phyloP scores from a whole-genome alignment of 2,329 filamentous ascomycete genomes.

The Sporothrix brasiliensis region DNA sequence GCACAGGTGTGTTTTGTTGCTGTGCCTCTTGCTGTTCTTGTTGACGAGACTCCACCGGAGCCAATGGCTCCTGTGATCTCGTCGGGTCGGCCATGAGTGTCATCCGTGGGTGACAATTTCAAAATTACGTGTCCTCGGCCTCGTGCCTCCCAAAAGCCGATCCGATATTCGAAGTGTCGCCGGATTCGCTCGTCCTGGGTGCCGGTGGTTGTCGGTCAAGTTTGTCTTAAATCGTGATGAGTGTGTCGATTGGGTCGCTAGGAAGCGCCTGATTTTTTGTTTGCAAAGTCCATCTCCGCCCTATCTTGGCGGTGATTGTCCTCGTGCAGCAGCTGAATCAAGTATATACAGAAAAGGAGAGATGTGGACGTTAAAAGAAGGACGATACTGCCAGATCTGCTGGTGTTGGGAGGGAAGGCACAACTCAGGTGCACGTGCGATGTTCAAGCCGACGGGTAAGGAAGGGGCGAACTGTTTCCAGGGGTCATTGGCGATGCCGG shows the following conservation, averaged over 20 bases:
- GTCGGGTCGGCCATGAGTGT: background rate
- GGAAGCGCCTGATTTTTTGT: background rate
- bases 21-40: background rate
- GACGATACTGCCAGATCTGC: background rate
- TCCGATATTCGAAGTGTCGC: background rate
- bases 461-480: conserved; percentile 14
- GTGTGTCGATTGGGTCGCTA: background rate
- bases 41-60: background rate
- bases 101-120: background rate
- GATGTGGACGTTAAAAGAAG: background rate
- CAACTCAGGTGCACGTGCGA: background rate
- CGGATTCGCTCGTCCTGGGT: background rate
- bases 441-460: conserved; percentile 17
- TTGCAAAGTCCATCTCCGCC: background rate
- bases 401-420: background rate
- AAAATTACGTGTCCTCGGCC: background rate
- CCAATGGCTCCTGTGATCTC: background rate
- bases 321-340: background rate
- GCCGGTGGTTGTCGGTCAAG: background rate
- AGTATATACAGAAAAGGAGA: background rate
- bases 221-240: background rate
- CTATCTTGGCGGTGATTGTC: too few species aligned
- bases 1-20: background rate
- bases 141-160: background rate
- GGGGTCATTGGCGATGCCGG: conserved; percentile 15